A percentile compares a stretch with the other conserved stretches of the same genome.
Conservation (phyloP, 495 filamentous ascomycete species). For the Bombardia bombarda region DNA sequence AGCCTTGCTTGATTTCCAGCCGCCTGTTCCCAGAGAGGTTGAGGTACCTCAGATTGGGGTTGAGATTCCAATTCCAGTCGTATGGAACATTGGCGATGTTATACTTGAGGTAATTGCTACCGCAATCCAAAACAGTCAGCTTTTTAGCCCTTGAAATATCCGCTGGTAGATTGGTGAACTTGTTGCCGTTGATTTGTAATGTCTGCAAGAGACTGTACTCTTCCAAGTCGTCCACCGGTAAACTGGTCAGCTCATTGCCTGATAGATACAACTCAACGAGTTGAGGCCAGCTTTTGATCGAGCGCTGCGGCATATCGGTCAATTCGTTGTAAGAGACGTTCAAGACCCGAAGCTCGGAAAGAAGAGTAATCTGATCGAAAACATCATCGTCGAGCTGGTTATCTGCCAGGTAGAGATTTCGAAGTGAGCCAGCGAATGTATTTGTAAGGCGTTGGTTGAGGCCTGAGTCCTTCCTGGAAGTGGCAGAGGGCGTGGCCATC, state of each 20-base stretch:
- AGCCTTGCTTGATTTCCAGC: slow-evolving; percentile 85
- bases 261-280: slow-evolving; percentile 91
- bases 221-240: slow-evolving; percentile 93
- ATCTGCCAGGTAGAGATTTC: slow-evolving; percentile 82
- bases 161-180: slow-evolving; percentile 92
- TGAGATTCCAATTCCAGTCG: slow-evolving; percentile 99
- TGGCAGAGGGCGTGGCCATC: slow-evolving; percentile 45
- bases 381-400: slow-evolving; percentile 90
- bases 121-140: slow-evolving; percentile 77
- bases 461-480: slow-evolving; percentile 75
- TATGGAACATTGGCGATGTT: slow-evolving; percentile 99
- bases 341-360: slow-evolving; percentile 77
- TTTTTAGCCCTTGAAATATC: slow-evolving; percentile 92
- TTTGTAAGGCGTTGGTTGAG: slow-evolving; percentile 64
- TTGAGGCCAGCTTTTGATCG: slow-evolving; percentile 78
- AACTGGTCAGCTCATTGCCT: slow-evolving; percentile 82
- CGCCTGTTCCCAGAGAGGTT: slow-evolving; percentile 97
- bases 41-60: slow-evolving; percentile 85
- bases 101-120: slow-evolving; percentile 95
- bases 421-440: slow-evolving; percentile 79
- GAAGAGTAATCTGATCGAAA: slow-evolving; percentile 77
- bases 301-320: slow-evolving; percentile 81
- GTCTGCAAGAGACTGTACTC: slow-evolving; percentile 77
- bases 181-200: slow-evolving; percentile 92
- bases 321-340: slow-evolving; percentile 95